These are phyloP conservation scores for Saccharomyces hybrid DNA, from an alignment of 1,139 yeast genomes.

Conservation along the genomic window DNA sequence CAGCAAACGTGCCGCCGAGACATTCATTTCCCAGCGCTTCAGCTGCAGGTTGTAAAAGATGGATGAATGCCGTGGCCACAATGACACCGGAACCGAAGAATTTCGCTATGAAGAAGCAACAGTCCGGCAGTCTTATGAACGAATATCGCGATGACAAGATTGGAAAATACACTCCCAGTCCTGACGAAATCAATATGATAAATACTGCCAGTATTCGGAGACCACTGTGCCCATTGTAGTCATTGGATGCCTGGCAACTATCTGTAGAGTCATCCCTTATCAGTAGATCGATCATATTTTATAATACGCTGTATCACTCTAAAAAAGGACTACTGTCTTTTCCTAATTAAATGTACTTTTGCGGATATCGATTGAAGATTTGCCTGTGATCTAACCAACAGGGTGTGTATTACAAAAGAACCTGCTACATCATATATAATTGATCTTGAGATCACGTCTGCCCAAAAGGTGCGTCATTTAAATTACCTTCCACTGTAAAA, in stretches of 20 bases:
- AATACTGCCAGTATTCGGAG: slow-evolving; percentile 56
- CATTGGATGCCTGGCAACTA: slow-evolving; percentile 24
- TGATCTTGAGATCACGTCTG: neutral
- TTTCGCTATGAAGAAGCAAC: slow-evolving; percentile 61
- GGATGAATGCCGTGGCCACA: slow-evolving; percentile 80
- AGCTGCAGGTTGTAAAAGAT: slow-evolving; percentile 69
- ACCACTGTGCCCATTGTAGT: slow-evolving; percentile 35
- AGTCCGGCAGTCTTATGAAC: slow-evolving; percentile 44
- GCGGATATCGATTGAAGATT: neutral
- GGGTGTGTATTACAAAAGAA: neutral
- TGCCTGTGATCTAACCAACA: neutral
- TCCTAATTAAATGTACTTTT: neutral
- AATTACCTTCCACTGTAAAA: neutral
- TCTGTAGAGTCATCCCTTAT: slow-evolving; percentile 9
- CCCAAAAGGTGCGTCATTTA: neutral
- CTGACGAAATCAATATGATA: slow-evolving; percentile 50
- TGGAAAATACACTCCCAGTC: slow-evolving; percentile 55
- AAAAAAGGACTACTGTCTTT: neutral
- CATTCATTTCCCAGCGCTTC: slow-evolving; percentile 46
- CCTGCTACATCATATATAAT: neutral
- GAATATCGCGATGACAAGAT: slow-evolving; percentile 49
- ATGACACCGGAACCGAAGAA: slow-evolving; percentile 91
- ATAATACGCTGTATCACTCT: neutral
- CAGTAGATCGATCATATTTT: slow-evolving; percentile 4
- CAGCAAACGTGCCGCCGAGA: slow-evolving; percentile 48